phyloP scores from a whole-genome alignment of 805 yeast genomes.

The Starmera caribaea region DNA sequence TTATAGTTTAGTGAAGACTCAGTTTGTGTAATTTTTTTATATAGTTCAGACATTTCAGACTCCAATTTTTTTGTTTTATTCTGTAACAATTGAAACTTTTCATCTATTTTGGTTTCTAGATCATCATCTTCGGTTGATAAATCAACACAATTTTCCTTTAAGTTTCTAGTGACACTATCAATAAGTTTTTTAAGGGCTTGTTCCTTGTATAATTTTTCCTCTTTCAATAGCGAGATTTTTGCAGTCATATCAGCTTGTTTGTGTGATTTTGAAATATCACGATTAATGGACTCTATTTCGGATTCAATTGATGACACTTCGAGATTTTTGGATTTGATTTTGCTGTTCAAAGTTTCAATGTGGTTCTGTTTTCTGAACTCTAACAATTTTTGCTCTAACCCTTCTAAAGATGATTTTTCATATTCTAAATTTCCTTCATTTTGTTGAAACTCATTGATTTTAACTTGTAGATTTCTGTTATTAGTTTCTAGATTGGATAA shows the following conservation, averaged over 20 bases:
- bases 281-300: conserved; percentile 43
- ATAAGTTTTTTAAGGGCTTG: conserved; percentile 21
- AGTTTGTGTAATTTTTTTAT: conserved; percentile 12
- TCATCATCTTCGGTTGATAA: conserved; percentile 8
- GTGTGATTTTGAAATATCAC: conserved; percentile 39
- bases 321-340: conserved; percentile 29
- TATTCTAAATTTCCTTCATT: conserved; percentile 39
- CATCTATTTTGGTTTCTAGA: conserved; percentile 8
- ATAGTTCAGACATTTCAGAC: conserved; percentile 5
- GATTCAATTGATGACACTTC: conserved; percentile 28
- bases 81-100: conserved; percentile 2
- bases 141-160: conserved; percentile 14
- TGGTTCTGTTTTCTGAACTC: conserved; percentile 19
- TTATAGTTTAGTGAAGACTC: conserved; percentile 11
- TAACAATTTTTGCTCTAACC: conserved; percentile 26
- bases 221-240: conserved; percentile 35
- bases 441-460: conserved; percentile 26
- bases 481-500: conserved; percentile 25
- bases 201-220: conserved; percentile 25
- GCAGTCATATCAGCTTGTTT: conserved; percentile 53
- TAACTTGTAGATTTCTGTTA: conserved; percentile 26
- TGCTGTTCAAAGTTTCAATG: conserved; percentile 20
- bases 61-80: neutral
- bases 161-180: conserved; percentile 10
- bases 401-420: conserved; percentile 32